These are phyloP conservation scores for Metrosideros polymorpha DNA, from an alignment of 441 rosid genomes.

Conservation along the genomic window DNA sequence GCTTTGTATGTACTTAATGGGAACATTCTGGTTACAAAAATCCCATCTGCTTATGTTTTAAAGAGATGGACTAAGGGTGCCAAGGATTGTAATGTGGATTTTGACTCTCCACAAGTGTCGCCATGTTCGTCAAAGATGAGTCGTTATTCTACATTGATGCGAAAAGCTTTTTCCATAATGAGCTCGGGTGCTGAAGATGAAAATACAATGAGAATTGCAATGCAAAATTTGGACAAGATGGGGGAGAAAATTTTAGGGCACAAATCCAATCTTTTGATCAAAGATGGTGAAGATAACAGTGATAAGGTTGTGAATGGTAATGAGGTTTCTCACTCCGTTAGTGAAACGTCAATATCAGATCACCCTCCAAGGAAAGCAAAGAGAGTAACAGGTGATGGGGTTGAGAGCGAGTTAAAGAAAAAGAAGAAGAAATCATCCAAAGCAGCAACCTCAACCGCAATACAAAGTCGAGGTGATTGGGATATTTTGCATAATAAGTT, in stretches of 20 bases:
- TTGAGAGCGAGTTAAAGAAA: not conserved
- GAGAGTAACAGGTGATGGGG: not conserved
- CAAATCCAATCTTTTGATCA: not conserved
- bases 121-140: not conserved
- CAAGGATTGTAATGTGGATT: not conserved
- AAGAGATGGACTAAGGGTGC: not conserved
- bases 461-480: not conserved
- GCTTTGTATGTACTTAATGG: not conserved
- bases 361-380: not conserved
- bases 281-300: not conserved
- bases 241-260: not conserved
- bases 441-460: not conserved
- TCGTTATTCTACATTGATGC: not conserved
- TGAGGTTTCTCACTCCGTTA: not conserved
- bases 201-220: not conserved
- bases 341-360: not conserved
- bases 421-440: not conserved
- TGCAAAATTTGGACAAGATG: not conserved
- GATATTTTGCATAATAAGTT: not conserved
- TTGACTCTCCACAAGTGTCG: not conserved
- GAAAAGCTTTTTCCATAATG: not conserved
- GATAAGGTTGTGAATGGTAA: not conserved
- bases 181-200: not conserved
- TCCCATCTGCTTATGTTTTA: not conserved
- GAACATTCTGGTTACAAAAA: not conserved